These are phyloP conservation scores for Backusella morwellensis DNA, from an alignment of 192 early-diverging fungal species.

Conservation along the genomic window DNA sequence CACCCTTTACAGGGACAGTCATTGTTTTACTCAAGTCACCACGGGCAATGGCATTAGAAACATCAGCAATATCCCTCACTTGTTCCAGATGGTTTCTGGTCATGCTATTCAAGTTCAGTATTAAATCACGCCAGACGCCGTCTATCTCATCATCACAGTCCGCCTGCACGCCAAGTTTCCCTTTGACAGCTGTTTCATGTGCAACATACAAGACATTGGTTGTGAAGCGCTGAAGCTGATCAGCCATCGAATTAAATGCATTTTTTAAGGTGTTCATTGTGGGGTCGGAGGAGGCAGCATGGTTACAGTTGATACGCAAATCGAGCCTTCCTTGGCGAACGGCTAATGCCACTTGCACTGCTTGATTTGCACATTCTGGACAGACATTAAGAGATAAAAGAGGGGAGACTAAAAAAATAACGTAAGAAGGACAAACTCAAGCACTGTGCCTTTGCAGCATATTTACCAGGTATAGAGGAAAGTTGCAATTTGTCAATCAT, in stretches of 20 bases:
- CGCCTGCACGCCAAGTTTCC: conserved; percentile 68
- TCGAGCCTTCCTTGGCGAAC: conserved; percentile 42
- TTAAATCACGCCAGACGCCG: conserved; percentile 57
- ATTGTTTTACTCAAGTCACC: conserved; percentile 59
- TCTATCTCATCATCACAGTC: conserved; percentile 26
- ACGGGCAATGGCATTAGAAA: conserved; percentile 59
- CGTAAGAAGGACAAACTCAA: not conserved
- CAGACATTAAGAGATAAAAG: conserved; percentile 24
- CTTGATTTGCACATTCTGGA: conserved; percentile 42
- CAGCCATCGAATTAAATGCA: conserved; percentile 60
- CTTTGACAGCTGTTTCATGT: conserved; percentile 66
- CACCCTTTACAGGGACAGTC: conserved; percentile 55
- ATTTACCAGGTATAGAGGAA: conserved; percentile 9
- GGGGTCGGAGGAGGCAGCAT: conserved; percentile 9
- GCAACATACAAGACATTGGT: conserved; percentile 64
- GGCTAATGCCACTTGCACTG: conserved; percentile 43
- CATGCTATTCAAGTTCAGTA: conserved; percentile 58
- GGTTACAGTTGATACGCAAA: conserved; percentile 42
- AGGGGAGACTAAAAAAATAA: not conserved
- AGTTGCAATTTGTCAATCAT: conserved; percentile 14
- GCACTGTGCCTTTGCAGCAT: not conserved
- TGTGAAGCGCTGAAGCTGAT: conserved; percentile 56
- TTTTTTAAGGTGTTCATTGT: conserved; percentile 36
- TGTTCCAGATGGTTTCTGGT: conserved; percentile 56
- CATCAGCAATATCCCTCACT: conserved; percentile 60